Evolutionary conservation across 345 rosid species (phyloP).

Genomic region (Microthlaspi erraticum): DNA sequence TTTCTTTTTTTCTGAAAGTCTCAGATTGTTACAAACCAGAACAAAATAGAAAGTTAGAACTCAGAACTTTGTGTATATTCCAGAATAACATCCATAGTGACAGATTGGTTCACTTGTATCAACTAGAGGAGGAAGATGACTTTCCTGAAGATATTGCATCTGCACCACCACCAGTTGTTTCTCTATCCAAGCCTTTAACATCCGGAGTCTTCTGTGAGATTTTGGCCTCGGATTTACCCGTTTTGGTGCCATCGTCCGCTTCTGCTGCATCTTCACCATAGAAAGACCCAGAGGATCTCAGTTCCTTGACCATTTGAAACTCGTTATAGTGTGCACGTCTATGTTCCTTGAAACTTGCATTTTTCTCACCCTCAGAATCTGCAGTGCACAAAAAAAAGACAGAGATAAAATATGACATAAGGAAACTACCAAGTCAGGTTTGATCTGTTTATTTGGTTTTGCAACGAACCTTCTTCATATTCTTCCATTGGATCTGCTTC

Average conservation of each 20-base stretch:
- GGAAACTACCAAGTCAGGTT: constrained; percentile 21
- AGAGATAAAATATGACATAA: constrained; percentile 7
- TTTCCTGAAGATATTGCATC: constrained; percentile 1
- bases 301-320: constrained; percentile 78
- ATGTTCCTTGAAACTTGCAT: constrained; percentile 69
- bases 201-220: constrained; percentile 52
- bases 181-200: constrained; percentile 43
- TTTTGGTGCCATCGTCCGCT: constrained; percentile 39
- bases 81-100: background rate
- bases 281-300: constrained; percentile 64
- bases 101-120: constrained; percentile 27
- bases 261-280: constrained; percentile 69
- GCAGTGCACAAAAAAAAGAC: constrained; percentile 26
- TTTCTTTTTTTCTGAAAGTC: constrained; percentile 4
- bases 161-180: background rate
- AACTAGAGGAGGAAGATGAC: constrained; percentile 28
- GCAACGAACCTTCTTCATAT: constrained; percentile 65
- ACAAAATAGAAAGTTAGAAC: background rate
- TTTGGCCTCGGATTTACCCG: constrained; percentile 39
- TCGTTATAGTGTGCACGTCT: constrained; percentile 90
- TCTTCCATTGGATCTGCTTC: constrained; percentile 82
- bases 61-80: background rate
- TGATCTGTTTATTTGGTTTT: constrained; percentile 26
- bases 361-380: constrained; percentile 56
- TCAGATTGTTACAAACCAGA: constrained; percentile 20